phyloP scores from a whole-genome alignment of 2,329 filamentous ascomycete genomes.

The Penicillium expansum region DNA sequence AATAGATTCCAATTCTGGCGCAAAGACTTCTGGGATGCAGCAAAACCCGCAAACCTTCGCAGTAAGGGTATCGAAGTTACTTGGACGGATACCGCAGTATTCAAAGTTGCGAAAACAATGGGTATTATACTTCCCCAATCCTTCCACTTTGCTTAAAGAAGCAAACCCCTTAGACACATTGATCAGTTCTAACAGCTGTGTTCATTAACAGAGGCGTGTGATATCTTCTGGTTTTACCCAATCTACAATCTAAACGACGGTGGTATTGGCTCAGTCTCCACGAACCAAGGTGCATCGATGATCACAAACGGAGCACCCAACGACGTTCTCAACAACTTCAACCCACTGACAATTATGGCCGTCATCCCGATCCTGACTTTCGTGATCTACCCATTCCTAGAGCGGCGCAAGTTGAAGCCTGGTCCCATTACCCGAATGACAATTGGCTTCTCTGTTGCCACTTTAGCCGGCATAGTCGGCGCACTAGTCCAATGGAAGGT shows the following conservation, averaged over 20 bases:
- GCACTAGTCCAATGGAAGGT: constrained; percentile 25
- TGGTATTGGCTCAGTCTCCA: constrained; percentile 53
- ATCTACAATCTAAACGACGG: constrained; percentile 39
- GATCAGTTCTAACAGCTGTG: not conserved
- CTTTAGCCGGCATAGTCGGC: not conserved
- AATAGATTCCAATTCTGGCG: not conserved
- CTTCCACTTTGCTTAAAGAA: not conserved
- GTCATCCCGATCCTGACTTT: constrained; percentile 50
- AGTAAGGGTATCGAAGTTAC: constrained; percentile 26
- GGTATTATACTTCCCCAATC: not conserved
- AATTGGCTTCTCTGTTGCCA: not conserved
- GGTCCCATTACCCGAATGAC: not conserved
- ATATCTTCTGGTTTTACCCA: constrained; percentile 41
- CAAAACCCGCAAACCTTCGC: constrained; percentile 33
- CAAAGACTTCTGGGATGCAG: constrained; percentile 34
- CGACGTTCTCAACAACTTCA: constrained; percentile 43
- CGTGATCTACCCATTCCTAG: constrained; percentile 44
- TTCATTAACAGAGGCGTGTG: constrained; percentile 26
- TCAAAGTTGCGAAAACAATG: constrained; percentile 36
- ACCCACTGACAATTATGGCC: constrained; percentile 49
- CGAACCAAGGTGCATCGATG: constrained; percentile 50
- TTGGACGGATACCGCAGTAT: constrained; percentile 27
- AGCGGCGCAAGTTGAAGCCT: not conserved
- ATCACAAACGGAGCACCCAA: constrained; percentile 49
- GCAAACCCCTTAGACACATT: not conserved